Evolutionary conservation across 345 rosid species (phyloP).

Genomic region (Citrus medica): DNA sequence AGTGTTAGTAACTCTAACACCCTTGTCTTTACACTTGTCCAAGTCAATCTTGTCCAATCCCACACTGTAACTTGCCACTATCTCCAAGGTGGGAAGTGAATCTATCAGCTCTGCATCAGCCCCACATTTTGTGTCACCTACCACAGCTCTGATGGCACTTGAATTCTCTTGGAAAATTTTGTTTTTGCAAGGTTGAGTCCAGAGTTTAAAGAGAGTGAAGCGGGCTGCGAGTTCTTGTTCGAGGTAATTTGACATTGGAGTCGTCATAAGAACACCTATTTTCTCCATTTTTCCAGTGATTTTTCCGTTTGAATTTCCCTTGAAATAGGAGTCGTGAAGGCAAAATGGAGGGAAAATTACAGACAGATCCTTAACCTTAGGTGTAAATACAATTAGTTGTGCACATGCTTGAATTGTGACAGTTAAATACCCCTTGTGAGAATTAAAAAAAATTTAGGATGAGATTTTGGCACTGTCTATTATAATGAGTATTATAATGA

Average conservation of each 20-base stretch:
- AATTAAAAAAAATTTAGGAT: too few species aligned
- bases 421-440: neutral
- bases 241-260: conserved; percentile 55
- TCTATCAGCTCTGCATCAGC: conserved; percentile 70
- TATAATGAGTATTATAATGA: too few species aligned
- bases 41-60: conserved; percentile 86
- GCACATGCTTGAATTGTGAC: neutral
- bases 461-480: too few species aligned
- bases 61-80: conserved; percentile 69
- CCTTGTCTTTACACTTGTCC: conserved; percentile 62
- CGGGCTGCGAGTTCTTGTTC: conserved; percentile 70
- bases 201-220: conserved; percentile 56
- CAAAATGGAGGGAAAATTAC: neutral
- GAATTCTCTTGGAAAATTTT: conserved; percentile 36
- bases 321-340: too few species aligned
- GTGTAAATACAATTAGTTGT: neutral
- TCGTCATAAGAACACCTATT: conserved; percentile 68
- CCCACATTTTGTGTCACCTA: conserved; percentile 52
- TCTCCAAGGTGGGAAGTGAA: conserved; percentile 67
- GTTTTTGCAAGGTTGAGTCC: conserved; percentile 41
- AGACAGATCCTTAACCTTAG: neutral
- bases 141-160: conserved; percentile 69
- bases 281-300: conserved; percentile 46
- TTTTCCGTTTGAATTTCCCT: too few species aligned
- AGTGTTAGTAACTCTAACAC: conserved; percentile 75